Conservation (phyloP, 306 rosid species). For the Vigna nakashimae region DNA sequence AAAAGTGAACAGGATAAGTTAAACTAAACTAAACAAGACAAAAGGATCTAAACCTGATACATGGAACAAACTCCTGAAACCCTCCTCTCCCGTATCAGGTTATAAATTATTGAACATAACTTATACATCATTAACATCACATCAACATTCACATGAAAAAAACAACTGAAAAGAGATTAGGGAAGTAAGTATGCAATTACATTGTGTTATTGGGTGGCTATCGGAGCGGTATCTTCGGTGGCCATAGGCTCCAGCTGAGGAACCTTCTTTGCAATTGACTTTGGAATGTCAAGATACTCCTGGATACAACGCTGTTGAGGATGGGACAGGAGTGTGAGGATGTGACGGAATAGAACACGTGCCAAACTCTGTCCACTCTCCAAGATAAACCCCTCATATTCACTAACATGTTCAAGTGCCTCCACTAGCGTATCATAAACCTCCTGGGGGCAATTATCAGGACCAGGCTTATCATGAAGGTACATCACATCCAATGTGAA, state of each 20-base stretch:
- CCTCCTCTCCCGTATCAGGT: not conserved
- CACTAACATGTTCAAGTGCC: conserved; percentile 87
- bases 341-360: conserved; percentile 73
- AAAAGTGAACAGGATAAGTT: not conserved
- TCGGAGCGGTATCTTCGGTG: conserved; percentile 60
- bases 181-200: conserved; percentile 13
- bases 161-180: conserved; percentile 19
- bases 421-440: conserved; percentile 87
- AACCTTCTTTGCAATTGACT: conserved; percentile 68
- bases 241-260: conserved; percentile 62
- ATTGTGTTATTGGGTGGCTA: conserved; percentile 58
- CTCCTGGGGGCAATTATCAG: conserved; percentile 93
- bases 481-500: conserved; percentile 92
- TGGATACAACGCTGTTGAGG: conserved; percentile 92
- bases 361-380: conserved; percentile 91
- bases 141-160: conserved; percentile 39
- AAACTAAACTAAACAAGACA: no score
- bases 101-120: conserved; percentile 15
- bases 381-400: conserved; percentile 87
- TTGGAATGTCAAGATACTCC: conserved; percentile 79
- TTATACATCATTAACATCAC: not conserved
- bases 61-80: not conserved
- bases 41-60: not conserved
- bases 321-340: conserved; percentile 71
- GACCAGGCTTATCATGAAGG: conserved; percentile 97